Evolutionary conservation across 495 filamentous ascomycete genomes (phyloP).

Genomic region (Parmelia sp.): DNA sequence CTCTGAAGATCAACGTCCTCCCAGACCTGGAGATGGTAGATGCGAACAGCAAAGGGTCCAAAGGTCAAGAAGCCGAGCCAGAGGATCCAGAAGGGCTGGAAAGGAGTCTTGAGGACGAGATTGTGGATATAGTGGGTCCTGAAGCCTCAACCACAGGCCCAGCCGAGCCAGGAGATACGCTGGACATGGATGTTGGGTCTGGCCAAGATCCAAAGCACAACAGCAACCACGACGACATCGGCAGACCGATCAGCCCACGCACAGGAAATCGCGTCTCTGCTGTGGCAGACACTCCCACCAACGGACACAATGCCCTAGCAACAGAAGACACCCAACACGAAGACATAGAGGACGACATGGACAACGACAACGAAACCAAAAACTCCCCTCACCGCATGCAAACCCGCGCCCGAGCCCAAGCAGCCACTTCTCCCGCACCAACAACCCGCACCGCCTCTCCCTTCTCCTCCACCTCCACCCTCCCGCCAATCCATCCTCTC

Average conservation of each 20-base stretch:
- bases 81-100: constrained; percentile 1
- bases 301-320: not conserved
- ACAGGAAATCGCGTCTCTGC: not conserved
- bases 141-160: not conserved
- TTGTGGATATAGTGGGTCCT: not conserved
- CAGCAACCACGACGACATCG: not conserved
- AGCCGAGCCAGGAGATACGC: not conserved
- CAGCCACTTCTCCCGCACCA: constrained; percentile 33
- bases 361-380: constrained; percentile 35
- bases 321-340: constrained; percentile 22
- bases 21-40: not conserved
- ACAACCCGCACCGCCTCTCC: constrained; percentile 40
- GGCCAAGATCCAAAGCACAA: not conserved
- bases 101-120: constrained; percentile 4
- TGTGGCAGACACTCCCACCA: not conserved
- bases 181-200: not conserved
- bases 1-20: not conserved
- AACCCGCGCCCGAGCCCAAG: constrained; percentile 59
- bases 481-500: constrained; percentile 66
- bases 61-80: not conserved
- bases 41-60: not conserved
- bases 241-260: not conserved
- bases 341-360: constrained; percentile 15
- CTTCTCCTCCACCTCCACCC: constrained; percentile 44
- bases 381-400: constrained; percentile 57